Conservation (phyloP, 495 filamentous ascomycete genomes). For the Sordaria brevicollis region DNA sequence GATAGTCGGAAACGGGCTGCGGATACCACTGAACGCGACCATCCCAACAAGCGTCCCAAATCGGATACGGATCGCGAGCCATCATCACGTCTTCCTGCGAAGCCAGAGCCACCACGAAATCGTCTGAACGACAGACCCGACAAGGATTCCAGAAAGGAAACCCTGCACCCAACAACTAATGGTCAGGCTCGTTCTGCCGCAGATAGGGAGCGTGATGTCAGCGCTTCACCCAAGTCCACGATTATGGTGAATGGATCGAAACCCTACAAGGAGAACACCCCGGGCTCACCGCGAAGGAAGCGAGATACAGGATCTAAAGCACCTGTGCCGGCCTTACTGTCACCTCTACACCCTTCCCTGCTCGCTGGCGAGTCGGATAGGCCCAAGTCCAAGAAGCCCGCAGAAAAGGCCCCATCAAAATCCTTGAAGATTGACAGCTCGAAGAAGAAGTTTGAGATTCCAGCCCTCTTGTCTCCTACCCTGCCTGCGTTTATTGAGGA, state of each 20-base stretch:
- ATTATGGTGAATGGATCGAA: constrained; percentile 36
- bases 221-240: constrained; percentile 27
- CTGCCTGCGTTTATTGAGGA: constrained; percentile 35
- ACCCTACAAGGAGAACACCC: constrained; percentile 19
- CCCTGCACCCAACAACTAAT: constrained; percentile 21
- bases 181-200: constrained; percentile 17
- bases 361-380: constrained; percentile 22
- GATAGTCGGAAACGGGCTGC: constrained; percentile 28
- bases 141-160: constrained; percentile 14
- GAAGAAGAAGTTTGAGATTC: constrained; percentile 21
- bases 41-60: constrained; percentile 27
- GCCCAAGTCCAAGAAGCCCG: constrained; percentile 14
- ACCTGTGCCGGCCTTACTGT: constrained; percentile 27
- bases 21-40: constrained; percentile 26
- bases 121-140: constrained; percentile 16
- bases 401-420: constrained; percentile 23
- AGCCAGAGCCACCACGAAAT: constrained; percentile 15
- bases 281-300: constrained; percentile 24
- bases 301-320: constrained; percentile 17
- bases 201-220: constrained; percentile 21
- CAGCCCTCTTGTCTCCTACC: constrained; percentile 37
- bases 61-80: constrained; percentile 20
- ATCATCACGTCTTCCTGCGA: constrained; percentile 15
- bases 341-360: constrained; percentile 29
- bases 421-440: constrained; percentile 7